phyloP scores from a whole-genome alignment of 441 rosid species.

The Eutrema salsugineum region DNA sequence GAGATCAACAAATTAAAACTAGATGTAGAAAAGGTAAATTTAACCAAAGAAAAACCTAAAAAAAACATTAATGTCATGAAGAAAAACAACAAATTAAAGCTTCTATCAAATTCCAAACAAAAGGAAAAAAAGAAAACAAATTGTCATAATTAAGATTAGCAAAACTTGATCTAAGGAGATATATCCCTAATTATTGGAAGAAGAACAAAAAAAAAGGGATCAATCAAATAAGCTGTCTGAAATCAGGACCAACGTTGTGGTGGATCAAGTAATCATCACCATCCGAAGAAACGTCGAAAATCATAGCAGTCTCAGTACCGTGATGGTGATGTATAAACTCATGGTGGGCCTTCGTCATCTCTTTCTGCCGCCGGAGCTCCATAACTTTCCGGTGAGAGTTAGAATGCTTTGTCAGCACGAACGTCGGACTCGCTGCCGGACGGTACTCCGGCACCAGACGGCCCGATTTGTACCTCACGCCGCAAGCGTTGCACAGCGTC shows the following conservation, averaged over 20 bases:
- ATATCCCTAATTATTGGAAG: slow-evolving; percentile 25
- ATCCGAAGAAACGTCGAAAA: slow-evolving; percentile 58
- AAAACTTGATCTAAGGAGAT: slow-evolving; percentile 27
- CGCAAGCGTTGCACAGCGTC: slow-evolving; percentile 55
- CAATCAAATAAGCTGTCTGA: slow-evolving; percentile 58
- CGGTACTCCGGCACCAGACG: slow-evolving; percentile 55
- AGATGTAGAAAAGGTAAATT: background rate
- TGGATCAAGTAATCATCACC: slow-evolving; percentile 66
- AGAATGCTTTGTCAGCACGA: slow-evolving; percentile 44
- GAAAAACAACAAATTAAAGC: background rate
- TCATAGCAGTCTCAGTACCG: slow-evolving; percentile 35
- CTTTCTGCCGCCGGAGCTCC: slow-evolving; percentile 67
- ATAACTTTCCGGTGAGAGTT: slow-evolving; percentile 54
- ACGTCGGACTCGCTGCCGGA: slow-evolving; percentile 61
- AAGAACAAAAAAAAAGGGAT: slow-evolving; percentile 9
- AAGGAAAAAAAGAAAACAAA: slow-evolving; percentile 1
- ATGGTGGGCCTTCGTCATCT: slow-evolving; percentile 49
- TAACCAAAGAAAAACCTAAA: background rate
- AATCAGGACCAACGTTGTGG: slow-evolving; percentile 55
- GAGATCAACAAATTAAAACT: background rate
- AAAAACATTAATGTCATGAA: background rate
- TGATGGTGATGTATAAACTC: slow-evolving; percentile 43
- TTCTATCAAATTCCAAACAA: slow-evolving; percentile 15
- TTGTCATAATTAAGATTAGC: slow-evolving; percentile 29
- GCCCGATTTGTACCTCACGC: slow-evolving; percentile 56